Evolutionary conservation across 768 basidiomycete species (phyloP).

Genomic region (Rhizopogon vulgaris): DNA sequence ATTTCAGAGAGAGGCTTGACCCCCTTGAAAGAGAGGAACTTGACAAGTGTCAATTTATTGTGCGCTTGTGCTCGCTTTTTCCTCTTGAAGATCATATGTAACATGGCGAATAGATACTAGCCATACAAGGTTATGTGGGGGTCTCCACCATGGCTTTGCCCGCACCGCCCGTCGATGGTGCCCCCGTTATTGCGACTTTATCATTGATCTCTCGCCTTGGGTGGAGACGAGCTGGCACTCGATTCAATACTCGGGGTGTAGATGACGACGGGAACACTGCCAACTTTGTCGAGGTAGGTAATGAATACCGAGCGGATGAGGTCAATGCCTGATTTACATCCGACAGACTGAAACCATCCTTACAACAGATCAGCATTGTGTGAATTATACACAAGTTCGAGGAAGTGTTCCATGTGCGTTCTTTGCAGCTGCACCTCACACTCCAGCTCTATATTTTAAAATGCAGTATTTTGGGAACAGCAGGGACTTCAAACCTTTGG

Average conservation of each 20-base stretch:
- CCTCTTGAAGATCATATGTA: conserved; percentile 3
- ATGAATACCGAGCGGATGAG: neutral
- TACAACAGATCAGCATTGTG: conserved; percentile 78
- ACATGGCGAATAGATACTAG: conserved; percentile 52
- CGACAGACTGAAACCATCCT: conserved; percentile 84
- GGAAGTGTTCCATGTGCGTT: conserved; percentile 91
- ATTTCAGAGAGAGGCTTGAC: conserved; percentile 80
- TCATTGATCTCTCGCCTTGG: conserved; percentile 83
- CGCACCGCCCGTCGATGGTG: conserved; percentile 67
- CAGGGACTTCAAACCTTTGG: conserved; percentile 94
- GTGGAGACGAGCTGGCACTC: conserved; percentile 93
- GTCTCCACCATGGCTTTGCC: conserved; percentile 73
- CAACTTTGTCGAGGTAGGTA: conserved; percentile 88
- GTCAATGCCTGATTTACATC: conserved; percentile 7
- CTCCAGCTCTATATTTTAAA: conserved; percentile 6
- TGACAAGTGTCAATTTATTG: conserved; percentile 81
- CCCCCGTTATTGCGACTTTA: conserved; percentile 67
- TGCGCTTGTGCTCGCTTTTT: conserved; percentile 32
- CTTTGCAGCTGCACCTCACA: conserved; percentile 3
- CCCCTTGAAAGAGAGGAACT: conserved; percentile 62
- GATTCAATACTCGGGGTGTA: conserved; percentile 95
- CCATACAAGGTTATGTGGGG: conserved; percentile 92
- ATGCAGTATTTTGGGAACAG: conserved; percentile 96
- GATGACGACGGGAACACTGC: conserved; percentile 94
- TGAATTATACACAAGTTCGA: conserved; percentile 91